Evolutionary conservation across 768 basidiomycete species (phyloP).

Genomic region (Roridomyces roridus): DNA sequence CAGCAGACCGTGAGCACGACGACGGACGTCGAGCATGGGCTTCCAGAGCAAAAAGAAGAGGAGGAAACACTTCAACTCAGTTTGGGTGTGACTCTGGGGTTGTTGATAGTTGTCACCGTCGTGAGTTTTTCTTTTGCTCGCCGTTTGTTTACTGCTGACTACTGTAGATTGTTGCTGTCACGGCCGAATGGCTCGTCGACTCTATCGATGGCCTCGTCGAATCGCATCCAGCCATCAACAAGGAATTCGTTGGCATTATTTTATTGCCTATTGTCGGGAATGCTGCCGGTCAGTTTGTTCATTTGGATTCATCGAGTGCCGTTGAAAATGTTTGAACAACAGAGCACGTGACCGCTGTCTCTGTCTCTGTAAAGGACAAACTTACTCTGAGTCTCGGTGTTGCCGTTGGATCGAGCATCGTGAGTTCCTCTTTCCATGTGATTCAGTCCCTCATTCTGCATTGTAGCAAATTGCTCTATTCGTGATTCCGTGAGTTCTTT

Average conservation of each 20-base stretch:
- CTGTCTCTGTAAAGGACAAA: conserved; percentile 73
- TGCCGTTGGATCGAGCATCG: conserved; percentile 67
- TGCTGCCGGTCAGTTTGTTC: conserved; percentile 39
- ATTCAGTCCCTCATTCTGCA: neutral
- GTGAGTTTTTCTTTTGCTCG: conserved; percentile 9
- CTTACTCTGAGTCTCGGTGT: conserved; percentile 71
- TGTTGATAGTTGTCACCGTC: conserved; percentile 37
- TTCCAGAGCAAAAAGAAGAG: neutral
- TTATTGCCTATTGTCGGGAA: conserved; percentile 78
- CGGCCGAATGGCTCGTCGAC: conserved; percentile 57
- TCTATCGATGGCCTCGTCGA: conserved; percentile 67
- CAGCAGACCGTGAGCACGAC: too few species aligned
- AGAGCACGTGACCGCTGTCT: conserved; percentile 76
- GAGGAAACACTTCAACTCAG: conserved; percentile 10
- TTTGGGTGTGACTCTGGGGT: conserved; percentile 17
- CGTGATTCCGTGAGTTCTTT: conserved; percentile 60
- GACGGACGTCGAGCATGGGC: too few species aligned
- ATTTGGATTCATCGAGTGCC: neutral
- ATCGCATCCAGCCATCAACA: conserved; percentile 47
- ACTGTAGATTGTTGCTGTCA: conserved; percentile 41
- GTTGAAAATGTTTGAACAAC: neutral
- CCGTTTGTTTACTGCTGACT: too few species aligned
- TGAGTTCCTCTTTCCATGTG: conserved; percentile 29
- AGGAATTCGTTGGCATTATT: conserved; percentile 68
- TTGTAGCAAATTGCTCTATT: conserved; percentile 65